These are phyloP conservation scores for Cornus controversa DNA, from an alignment of 148 eudicot genomes.

Conservation along the genomic window DNA sequence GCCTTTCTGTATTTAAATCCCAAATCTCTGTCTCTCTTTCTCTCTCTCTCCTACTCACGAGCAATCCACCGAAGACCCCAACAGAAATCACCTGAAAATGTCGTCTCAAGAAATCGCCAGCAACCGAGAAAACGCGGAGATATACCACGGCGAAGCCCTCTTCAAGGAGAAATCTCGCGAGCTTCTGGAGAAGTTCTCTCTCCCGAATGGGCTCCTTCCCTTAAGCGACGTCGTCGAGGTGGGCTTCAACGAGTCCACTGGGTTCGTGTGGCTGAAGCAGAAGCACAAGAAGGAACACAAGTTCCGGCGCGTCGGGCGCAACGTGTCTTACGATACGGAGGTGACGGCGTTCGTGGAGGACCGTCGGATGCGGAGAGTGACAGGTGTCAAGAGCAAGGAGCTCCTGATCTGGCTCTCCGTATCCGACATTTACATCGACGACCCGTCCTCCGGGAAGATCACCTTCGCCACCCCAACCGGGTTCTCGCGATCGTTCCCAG, in stretches of 20 bases:
- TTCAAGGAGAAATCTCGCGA: conserved; percentile 54
- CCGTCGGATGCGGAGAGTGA: conserved; percentile 49
- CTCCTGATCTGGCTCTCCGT: conserved; percentile 53
- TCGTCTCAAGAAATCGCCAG: conserved; percentile 32
- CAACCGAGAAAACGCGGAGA: conserved; percentile 54
- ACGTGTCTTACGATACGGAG: conserved; percentile 47
- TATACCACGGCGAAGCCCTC: conserved; percentile 37
- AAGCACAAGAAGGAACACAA: conserved; percentile 40
- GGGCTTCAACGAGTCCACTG: conserved; percentile 48
- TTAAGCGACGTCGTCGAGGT: conserved; percentile 47
- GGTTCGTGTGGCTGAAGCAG: conserved; percentile 66
- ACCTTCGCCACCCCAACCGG: conserved; percentile 65
- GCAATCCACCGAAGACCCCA: too few relatives aligned
- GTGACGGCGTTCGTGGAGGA: conserved; percentile 67
- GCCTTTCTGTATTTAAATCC: too few relatives aligned
- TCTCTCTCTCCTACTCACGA: too few relatives aligned
- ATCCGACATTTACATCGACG: conserved; percentile 50
- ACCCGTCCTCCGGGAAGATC: conserved; percentile 44
- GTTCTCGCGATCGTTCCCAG: conserved; percentile 46
- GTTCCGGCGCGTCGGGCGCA: conserved; percentile 34
- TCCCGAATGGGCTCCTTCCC: conserved; percentile 65
- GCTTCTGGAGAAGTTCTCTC: conserved; percentile 34
- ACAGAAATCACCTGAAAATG: conserved; percentile 25
- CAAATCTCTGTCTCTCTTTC: too few relatives aligned
- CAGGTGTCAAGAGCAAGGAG: conserved; percentile 71